These are phyloP conservation scores for Davidsoniella neocaledoniae DNA, from an alignment of 2,329 filamentous ascomycete species.

Conservation along the genomic window DNA sequence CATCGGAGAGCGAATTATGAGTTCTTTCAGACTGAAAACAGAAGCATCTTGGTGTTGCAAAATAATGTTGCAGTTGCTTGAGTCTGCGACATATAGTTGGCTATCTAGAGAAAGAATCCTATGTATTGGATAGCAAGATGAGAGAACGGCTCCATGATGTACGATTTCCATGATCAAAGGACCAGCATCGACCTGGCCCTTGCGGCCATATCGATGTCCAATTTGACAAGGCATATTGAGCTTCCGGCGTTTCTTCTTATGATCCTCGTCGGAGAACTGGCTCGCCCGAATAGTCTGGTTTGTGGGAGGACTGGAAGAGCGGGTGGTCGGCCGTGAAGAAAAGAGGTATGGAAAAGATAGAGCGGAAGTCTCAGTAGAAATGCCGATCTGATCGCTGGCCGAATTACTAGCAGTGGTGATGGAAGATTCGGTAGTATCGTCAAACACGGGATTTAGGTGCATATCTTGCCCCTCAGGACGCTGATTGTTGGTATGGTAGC, in stretches of 20 bases:
- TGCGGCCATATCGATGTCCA: conserved; percentile 65
- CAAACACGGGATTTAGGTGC: too few relatives aligned
- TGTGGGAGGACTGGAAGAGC: not conserved
- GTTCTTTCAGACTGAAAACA: conserved; percentile 67
- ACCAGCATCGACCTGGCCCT: conserved; percentile 74
- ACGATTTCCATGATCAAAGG: conserved; percentile 65
- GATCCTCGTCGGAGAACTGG: conserved; percentile 28
- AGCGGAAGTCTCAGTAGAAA: too few relatives aligned
- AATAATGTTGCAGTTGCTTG: conserved; percentile 74
- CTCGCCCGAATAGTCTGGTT: not conserved
- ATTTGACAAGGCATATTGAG: conserved; percentile 34
- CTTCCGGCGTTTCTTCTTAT: conserved; percentile 51
- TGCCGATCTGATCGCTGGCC: too few relatives aligned
- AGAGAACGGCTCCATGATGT: conserved; percentile 37
- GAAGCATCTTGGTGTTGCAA: conserved; percentile 65
- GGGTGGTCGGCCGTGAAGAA: too few relatives aligned
- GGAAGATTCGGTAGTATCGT: not conserved
- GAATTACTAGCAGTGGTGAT: not conserved
- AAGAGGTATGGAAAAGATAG: too few relatives aligned
- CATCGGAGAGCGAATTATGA: conserved; percentile 68
- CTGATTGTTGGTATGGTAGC: too few relatives aligned
- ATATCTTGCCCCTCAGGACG: too few relatives aligned
- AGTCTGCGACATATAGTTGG: conserved; percentile 80
- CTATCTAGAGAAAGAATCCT: conserved; percentile 72
- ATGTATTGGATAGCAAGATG: conserved; percentile 50